phyloP scores from a whole-genome alignment of 2,329 filamentous ascomycete species.

The Penicillium sumatraense region DNA sequence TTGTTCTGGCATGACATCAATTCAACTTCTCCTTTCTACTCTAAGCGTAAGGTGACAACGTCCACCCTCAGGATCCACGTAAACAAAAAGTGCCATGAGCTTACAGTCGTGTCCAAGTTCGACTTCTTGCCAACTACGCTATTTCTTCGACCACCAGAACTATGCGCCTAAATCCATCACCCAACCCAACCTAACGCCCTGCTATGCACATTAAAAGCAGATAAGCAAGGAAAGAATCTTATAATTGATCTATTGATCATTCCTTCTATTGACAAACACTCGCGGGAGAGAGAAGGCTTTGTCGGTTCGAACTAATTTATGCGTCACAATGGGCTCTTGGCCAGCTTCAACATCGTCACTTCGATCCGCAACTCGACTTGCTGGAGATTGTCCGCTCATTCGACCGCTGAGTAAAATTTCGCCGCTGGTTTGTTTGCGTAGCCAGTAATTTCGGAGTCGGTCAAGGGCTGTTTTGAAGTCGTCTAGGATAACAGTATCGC shows the following conservation, averaged over 20 bases:
- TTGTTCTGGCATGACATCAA: no score
- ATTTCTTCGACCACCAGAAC: no score
- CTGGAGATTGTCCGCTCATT: not conserved
- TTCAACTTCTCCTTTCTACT: no score
- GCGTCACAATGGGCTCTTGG: conserved; percentile 1
- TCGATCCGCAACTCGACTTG: not conserved
- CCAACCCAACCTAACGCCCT: no score
- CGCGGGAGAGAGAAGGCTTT: conserved; percentile 17
- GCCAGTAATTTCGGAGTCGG: conserved; percentile 37
- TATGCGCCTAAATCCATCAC: no score
- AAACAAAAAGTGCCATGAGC: no score
- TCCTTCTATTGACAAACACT: not conserved
- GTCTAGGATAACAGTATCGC: conserved; percentile 68
- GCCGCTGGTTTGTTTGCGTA: conserved; percentile 31
- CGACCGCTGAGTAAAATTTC: conserved; percentile 20
- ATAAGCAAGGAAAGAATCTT: not conserved
- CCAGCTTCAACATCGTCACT: conserved; percentile 14
- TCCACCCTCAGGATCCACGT: no score
- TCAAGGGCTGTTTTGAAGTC: conserved; percentile 68
- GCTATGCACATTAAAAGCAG: no score
- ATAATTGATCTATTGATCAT: not conserved
- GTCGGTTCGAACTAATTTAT: conserved; percentile 10
- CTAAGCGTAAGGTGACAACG: no score
- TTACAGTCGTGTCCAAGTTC: no score
- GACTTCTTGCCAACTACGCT: no score